Evolutionary conservation across 2,329 filamentous ascomycete species (phyloP).

Genomic region (Colletotrichum tropicale): DNA sequence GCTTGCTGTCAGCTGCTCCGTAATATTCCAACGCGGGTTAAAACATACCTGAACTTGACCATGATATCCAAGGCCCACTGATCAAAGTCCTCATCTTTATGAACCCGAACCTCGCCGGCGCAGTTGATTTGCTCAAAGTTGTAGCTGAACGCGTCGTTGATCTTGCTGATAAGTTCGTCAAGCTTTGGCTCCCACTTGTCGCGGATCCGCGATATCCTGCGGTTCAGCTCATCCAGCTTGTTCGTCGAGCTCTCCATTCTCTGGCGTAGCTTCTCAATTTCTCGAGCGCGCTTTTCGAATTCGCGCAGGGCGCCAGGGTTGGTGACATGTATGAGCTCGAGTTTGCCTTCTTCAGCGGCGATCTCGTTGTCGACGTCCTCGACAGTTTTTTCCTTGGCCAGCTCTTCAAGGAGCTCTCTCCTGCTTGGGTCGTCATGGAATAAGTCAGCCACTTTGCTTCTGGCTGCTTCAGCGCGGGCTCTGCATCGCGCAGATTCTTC

Average conservation of each 20-base stretch:
- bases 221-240: conserved; percentile 59
- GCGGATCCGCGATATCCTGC: conserved; percentile 69
- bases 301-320: conserved; percentile 78
- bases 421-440: conserved; percentile 42
- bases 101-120: conserved; percentile 84
- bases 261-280: conserved; percentile 69
- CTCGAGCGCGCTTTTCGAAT: conserved; percentile 73
- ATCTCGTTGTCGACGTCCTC: conserved; percentile 77
- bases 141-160: conserved; percentile 89
- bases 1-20: conserved; percentile 16
- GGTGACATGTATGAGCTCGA: conserved; percentile 81
- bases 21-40: background rate
- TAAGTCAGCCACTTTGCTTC: conserved; percentile 42
- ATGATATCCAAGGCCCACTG: conserved; percentile 93
- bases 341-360: conserved; percentile 71
- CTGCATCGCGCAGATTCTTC: conserved; percentile 40
- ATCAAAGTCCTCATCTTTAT: conserved; percentile 93
- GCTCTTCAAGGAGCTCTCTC: conserved; percentile 43
- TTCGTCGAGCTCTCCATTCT: conserved; percentile 59
- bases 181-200: conserved; percentile 82
- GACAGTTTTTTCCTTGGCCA: conserved; percentile 54
- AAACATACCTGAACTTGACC: conserved; percentile 85
- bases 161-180: conserved; percentile 77
- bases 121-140: conserved; percentile 96
- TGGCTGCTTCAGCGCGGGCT: conserved; percentile 37